A percentile compares a stretch with the other conserved stretches of the same genome.
These are phyloP conservation scores for Jacaranda mimosifolia DNA, from an alignment of 257 asterid species.

Conservation along the genomic window DNA sequence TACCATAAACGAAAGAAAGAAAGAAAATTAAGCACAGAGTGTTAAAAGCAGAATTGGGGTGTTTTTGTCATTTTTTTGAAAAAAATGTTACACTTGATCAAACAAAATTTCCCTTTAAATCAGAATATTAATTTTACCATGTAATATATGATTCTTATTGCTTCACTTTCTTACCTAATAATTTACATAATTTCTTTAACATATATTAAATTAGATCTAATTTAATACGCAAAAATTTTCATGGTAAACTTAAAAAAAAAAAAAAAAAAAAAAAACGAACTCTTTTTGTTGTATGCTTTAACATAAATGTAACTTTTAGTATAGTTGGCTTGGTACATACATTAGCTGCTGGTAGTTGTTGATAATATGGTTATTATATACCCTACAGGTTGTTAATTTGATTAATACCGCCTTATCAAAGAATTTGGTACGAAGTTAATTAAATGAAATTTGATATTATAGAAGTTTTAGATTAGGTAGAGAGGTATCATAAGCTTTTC, in stretches of 20 bases:
- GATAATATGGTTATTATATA: neutral
- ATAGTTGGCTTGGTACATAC: neutral
- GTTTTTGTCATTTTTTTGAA: no score
- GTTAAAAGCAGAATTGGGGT: no score
- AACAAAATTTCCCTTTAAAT: no score
- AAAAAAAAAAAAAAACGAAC: no score
- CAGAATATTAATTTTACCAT: no score
- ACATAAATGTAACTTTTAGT: neutral
- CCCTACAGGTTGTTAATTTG: neutral
- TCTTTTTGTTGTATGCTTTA: neutral
- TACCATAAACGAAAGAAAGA: no score
- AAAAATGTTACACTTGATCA: no score
- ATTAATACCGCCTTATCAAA: neutral
- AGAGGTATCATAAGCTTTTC: conserved; percentile 26
- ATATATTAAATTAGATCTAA: neutral
- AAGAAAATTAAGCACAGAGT: no score
- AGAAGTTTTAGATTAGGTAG: neutral
- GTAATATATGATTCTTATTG: no score
- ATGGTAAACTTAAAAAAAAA: no score
- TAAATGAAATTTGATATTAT: neutral
- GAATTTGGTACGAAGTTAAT: neutral
- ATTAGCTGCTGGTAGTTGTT: neutral
- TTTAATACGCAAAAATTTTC: neutral
- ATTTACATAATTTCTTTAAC: neutral
- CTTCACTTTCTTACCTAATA: neutral